Evolutionary conservation across 2,329 filamentous ascomycete genomes (phyloP), one percentile per base, ranked within the genome.

Genomic region (Emericellopsis cladophorae): DNA sequence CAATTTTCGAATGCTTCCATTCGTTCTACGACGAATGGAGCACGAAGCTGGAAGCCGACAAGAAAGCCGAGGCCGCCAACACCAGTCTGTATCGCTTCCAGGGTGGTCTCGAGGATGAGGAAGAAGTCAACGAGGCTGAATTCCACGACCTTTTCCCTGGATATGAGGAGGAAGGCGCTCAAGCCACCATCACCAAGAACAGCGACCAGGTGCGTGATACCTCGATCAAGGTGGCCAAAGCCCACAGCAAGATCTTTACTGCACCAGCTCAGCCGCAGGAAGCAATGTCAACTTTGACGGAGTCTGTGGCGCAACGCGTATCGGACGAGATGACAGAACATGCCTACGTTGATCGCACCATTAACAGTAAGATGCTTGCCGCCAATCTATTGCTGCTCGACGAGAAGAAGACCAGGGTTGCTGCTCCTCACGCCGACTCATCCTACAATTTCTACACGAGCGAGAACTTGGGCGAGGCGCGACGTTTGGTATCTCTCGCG

Each of bases 361-460:
- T 65, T 39, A 73, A 75, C 22, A 66, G 67, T 40, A 65, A 66
- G 40, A 67, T 88, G 37, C 65, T 94, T 22, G 72, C 85, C 2
- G 74, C 76, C 3, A 68, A 82, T 1, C 60, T 89, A 21, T 61
- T 90, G 15, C 62, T 75, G 1, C 58, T 94, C 1, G 69, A 81
- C 43, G 74, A 82, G 45, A 74, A 77, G 49, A 59, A 77, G 24
- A 63, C 65, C 31, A 53, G 53, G 3, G 54, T 70, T 1, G 49
- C 59, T 6, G 60, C 62, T 5, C 52, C 64, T 3, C 49, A 60
- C 1, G 60, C 65, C 21, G 53, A 47, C 24, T 60, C 55, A 15
- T 50, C 52, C 1, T 93, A 90, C 65, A 95, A 95, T 60, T 95
- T 98, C 58, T 98, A 98, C 59, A 80, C 75, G 0, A 81, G 94